Base-by-base conservation (phyloP, 1,284 basidiomycete species). In the Rhodotorula sp. region DNA sequence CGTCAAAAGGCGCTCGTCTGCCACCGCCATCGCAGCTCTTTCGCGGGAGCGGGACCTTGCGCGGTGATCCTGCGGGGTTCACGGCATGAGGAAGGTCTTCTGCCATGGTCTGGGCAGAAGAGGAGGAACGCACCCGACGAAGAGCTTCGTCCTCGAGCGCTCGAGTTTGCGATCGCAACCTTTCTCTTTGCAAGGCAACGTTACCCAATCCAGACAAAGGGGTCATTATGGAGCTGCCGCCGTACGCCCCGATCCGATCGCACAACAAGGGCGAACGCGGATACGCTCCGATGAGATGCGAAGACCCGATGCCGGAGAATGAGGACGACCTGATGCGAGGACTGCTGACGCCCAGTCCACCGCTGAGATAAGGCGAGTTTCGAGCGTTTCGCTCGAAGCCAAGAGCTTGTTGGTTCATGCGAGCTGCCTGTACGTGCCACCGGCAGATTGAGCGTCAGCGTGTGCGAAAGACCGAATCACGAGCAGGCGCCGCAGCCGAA, bases 61-160 rank as follows among this genome's bases (percentile, higher is more conserved):
- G 12, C 62, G 64, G 26, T 69, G 59, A 1, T 55, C 28, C 58
- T 59, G 34, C 55, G 21, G 31, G 23, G 16, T 6, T 0, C 12
- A 38, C 1, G n/a, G 7, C 34, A 23, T 48, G 4, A 19, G 16
- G 12, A 5, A 31, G 1, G 4, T 1, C 18, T 10, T 43, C 38
- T 43, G 38, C 14, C 21, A 38, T 28, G 6, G 3, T 2, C 28
- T 3, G 3, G n/a, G 55, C 21, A 21, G 1, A 14, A 5, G 28
- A 3, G 7, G 26, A 12, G 23, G 34, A 10, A 54, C 61, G 38
- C 6, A 70, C 69, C 54, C 66, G 50, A 7, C 69, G 48, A 6
- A 45, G 45, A 2, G 65, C 65, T 18, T 70, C 69, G 8, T 31
- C 54, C 45, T 70, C 69, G 10, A 70, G 47, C 34, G 31, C 19